Base-by-base conservation (phyloP, 257 asterid genomes). In the Solanum paucissectum region DNA sequence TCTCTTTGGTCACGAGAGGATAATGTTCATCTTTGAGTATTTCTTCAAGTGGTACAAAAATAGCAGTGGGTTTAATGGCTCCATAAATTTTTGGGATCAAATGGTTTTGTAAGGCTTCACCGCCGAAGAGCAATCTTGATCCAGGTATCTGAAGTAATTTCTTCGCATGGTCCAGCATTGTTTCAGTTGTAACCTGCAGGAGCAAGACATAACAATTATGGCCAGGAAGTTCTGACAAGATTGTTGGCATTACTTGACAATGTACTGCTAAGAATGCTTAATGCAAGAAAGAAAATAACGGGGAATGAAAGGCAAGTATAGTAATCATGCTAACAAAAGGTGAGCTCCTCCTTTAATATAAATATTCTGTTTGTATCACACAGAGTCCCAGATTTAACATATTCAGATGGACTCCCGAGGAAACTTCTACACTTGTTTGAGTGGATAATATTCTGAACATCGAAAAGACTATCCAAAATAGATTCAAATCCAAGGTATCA, bases 21-120 rank as follows among this genome's bases (percentile, higher is more conserved):
- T 91, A 97, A 89, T 96, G 95, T 7, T 90, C 84, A 10, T 90
- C 96, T 88, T 96, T 95, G 69, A 95, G 74, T 77, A 97, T 94
- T 92, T 97, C 98, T 88, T 94, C 97, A 1, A 97, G 93, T 21
- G 99, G 99, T 84, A 97, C 76, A 87, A 93, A 97, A 40, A 97
- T 93, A n/a, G 99, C 99, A 88, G 99, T 97, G 3, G 99, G 99
- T 93, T 90, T 94, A 85, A 97, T 94, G 88, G 99, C 98, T 82
- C 99, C 99, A 87, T 97, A 97, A 73, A 97, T 81, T 66, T 90
- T 21, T 68, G 99, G 99, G 87, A 97, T 97, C 21, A 95, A 92
- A 92, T 96, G 99, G 88, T 92, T 95, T 90, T 94, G 81, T 46
- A 97, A 90, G 60, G 92, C 90, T 90, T 96, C 94, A 37, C 99